Conservation (phyloP, 73 alveolate species). For the Tetrahymena elliotti region DNA sequence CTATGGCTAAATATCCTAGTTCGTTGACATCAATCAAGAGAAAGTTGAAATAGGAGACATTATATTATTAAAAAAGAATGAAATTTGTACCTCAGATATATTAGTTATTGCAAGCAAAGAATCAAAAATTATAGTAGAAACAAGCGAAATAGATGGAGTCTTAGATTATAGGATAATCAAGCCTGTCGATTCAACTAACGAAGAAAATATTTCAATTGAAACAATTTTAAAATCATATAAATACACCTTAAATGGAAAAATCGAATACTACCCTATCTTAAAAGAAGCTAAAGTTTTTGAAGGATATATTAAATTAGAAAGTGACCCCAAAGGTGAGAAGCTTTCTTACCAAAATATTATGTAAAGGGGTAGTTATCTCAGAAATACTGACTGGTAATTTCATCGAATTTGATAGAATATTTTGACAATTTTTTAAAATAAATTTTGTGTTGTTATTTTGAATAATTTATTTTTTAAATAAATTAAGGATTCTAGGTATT, state of each 20-base stretch:
- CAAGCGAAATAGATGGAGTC: neutral
- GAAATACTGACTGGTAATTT: neutral
- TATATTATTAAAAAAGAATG: neutral
- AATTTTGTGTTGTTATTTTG: neutral
- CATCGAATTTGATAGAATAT: no score
- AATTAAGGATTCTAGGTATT: neutral
- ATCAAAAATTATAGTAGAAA: neutral
- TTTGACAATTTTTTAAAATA: neutral
- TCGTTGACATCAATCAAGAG: neutral
- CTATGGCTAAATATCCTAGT: neutral
- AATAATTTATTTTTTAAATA: neutral
- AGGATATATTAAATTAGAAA: neutral
- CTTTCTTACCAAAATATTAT: neutral
- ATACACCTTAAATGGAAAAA: neutral
- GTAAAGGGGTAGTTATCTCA: neutral
- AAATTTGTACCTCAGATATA: neutral
- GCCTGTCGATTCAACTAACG: neutral
- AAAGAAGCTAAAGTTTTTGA: neutral
- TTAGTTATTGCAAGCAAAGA: neutral
- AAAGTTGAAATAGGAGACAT: neutral
- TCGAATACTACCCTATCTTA: neutral
- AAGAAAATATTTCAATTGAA: neutral
- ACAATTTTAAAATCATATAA: neutral
- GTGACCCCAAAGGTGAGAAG: neutral
- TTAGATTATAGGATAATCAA: neutral